Conservation (phyloP, 139 green algal genomes). For the Coccomyxa sp. region DNA sequence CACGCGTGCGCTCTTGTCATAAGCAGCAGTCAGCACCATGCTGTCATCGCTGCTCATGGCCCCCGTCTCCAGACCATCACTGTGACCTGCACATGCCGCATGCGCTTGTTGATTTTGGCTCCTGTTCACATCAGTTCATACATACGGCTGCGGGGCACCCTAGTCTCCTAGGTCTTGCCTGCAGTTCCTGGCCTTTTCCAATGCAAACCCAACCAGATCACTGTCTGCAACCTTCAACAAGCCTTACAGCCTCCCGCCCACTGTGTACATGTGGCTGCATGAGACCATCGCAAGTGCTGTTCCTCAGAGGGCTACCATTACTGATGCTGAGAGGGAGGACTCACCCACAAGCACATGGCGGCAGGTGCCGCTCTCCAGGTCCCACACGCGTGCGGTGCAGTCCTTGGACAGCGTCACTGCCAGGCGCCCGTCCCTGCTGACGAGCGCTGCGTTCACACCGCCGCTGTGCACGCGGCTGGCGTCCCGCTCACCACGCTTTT, state of each 20-base stretch:
- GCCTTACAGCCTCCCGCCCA: neutral
- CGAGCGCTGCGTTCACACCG: slow-evolving; percentile 55
- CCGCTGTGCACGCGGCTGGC: slow-evolving; percentile 40
- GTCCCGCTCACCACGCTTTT: slow-evolving; percentile 46
- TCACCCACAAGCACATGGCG: slow-evolving; percentile 27
- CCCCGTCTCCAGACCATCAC: slow-evolving; percentile 17
- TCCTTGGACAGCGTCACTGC: slow-evolving; percentile 67
- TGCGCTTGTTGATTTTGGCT: too few relatives aligned
- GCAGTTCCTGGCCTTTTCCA: too few relatives aligned
- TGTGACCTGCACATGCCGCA: slow-evolving; percentile 27
- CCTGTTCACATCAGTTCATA: too few relatives aligned
- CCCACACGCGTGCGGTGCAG: slow-evolving; percentile 54
- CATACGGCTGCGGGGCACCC: too few relatives aligned
- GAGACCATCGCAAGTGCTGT: neutral
- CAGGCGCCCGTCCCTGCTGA: slow-evolving; percentile 31
- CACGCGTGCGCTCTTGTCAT: slow-evolving; percentile 65
- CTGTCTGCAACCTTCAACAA: too few relatives aligned
- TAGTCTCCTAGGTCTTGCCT: too few relatives aligned
- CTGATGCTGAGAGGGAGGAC: neutral
- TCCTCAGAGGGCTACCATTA: neutral
- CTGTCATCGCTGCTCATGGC: slow-evolving; percentile 27
- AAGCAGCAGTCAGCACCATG: slow-evolving; percentile 49
- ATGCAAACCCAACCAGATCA: too few relatives aligned
- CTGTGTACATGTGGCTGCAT: neutral
- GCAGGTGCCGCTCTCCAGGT: slow-evolving; percentile 39